phyloP scores from a whole-genome alignment of 306 rosid genomes.

The Abrus precatorius region DNA sequence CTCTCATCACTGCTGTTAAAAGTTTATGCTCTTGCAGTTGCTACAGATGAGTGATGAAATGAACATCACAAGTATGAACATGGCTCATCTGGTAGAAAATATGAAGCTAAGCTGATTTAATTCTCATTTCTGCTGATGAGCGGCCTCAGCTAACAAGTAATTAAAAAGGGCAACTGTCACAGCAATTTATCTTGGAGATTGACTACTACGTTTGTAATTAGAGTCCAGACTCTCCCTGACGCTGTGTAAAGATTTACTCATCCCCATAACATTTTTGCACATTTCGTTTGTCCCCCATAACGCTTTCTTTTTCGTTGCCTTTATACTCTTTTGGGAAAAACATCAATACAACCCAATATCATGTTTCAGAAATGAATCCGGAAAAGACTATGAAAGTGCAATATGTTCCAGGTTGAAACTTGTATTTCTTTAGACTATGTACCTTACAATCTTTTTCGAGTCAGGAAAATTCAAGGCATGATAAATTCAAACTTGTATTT shows the following conservation, averaged over 20 bases:
- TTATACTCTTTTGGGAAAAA: not conserved
- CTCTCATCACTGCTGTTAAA: slow-evolving; percentile 5
- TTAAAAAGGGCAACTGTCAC: slow-evolving; percentile 9
- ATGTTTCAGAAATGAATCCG: slow-evolving; percentile 12
- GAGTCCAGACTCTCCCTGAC: not conserved
- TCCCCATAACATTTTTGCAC: not conserved
- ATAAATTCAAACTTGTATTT: not conserved
- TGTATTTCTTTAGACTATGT: not conserved
- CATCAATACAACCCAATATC: slow-evolving; percentile 4
- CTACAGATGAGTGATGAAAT: slow-evolving; percentile 4
- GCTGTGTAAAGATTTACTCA: slow-evolving; percentile 2
- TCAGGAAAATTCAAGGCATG: no score
- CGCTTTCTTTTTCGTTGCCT: slow-evolving; percentile 9
- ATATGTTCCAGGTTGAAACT: slow-evolving; percentile 7
- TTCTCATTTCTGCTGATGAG: not conserved
- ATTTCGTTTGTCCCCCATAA: not conserved
- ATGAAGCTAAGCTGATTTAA: slow-evolving; percentile 22
- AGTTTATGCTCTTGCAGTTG: slow-evolving; percentile 34
- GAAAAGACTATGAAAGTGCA: slow-evolving; percentile 11
- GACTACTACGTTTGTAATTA: not conserved
- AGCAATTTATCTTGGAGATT: slow-evolving; percentile 30
- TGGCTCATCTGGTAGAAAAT: slow-evolving; percentile 28
- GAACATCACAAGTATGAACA: slow-evolving; percentile 19
- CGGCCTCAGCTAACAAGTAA: slow-evolving; percentile 5
- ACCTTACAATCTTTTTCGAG: no score